Base-by-base conservation (phyloP, 2,329 filamentous ascomycete genomes). In the Curvularia hawaiiensis region DNA sequence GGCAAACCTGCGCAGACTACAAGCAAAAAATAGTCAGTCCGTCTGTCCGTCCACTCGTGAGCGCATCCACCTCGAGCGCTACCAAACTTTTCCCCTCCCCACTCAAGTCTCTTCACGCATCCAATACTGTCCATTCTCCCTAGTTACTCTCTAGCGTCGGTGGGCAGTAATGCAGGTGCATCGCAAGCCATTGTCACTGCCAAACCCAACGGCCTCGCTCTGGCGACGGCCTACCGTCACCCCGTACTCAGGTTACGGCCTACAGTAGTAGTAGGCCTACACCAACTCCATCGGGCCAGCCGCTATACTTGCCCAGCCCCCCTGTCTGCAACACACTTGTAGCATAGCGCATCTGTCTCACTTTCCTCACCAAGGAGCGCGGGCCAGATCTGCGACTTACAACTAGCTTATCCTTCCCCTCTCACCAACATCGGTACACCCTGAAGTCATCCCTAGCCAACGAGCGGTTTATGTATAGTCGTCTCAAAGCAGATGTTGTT, bases 241-340 rank as follows among this genome's bases (percentile, higher is more conserved):
- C 49, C 8, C 57, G 11, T 18, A 33, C n/a, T 35, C 51, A 41
- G 33, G 33, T 47, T 54, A 35, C 56, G 39, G 51, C 59, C 58
- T 38, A 38, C 35, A 38, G 35, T 38, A 38, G 6, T 16, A 38
- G 35, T 38, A 38, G 6, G 7, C 16, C 16, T 59, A 61, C 61
- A 56, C 57, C 46, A 49, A 38, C 50, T 50, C 46, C 52, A 28
- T 30, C 33, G 33, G 50, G 51, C 58, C 57, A 55, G 61, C 68
- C 62, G 63, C 63, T 62, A 68, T 67, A 68, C 61, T 67, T 62
- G 62, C 69, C 61, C 67, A 69, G 48, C 39, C 43, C 47, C 47
- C 55, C 41, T 57, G 51, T 54, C 56, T 54, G 53, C 48, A 52
- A 54, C 52, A 41, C 44, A 28, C 50, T 44, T 44, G 24, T 40